These are phyloP conservation scores for Erysimum cheiranthoides DNA, from an alignment of 345 rosid species.

Conservation along the genomic window DNA sequence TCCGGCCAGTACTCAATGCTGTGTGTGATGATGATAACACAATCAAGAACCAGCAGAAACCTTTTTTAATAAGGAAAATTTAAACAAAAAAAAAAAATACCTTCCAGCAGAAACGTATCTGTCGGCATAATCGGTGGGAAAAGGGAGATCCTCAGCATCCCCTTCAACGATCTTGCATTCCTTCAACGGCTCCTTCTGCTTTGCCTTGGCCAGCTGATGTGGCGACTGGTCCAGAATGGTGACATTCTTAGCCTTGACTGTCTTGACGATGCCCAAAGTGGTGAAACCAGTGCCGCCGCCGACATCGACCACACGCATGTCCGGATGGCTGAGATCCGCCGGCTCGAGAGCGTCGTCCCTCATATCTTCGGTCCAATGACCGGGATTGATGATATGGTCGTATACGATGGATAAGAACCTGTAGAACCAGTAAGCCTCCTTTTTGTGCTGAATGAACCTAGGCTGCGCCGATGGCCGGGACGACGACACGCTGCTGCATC, in stretches of 20 bases:
- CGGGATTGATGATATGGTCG: slow-evolving; percentile 91
- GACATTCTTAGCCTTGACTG: slow-evolving; percentile 94
- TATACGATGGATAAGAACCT: slow-evolving; percentile 92
- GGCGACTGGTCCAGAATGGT: slow-evolving; percentile 98
- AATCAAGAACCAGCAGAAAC: too few species aligned
- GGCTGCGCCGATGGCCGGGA: slow-evolving; percentile 94
- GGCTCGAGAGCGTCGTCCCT: slow-evolving; percentile 97
- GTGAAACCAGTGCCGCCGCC: slow-evolving; percentile 99
- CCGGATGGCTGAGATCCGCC: slow-evolving; percentile 77
- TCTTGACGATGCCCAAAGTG: slow-evolving; percentile 92
- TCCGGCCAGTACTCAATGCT: slow-evolving; percentile 99
- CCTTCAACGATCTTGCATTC: slow-evolving; percentile 94
- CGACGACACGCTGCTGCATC: slow-evolving; percentile 75
- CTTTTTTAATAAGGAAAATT: too few species aligned
- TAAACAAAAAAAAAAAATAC: slow-evolving; percentile 39
- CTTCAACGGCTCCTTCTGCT: slow-evolving; percentile 92
- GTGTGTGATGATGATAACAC: slow-evolving; percentile 30
- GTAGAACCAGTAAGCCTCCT: slow-evolving; percentile 98
- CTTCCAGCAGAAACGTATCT: slow-evolving; percentile 98
- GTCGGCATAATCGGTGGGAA: slow-evolving; percentile 87
- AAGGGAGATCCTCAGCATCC: slow-evolving; percentile 95
- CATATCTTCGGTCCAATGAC: slow-evolving; percentile 99
- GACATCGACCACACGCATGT: slow-evolving; percentile 91
- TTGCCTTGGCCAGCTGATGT: slow-evolving; percentile 97
- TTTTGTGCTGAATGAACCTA: slow-evolving; percentile 96